These are phyloP conservation scores for Thielaviopsis populi DNA, from an alignment of 2,329 filamentous ascomycete genomes.

Conservation along the genomic window DNA sequence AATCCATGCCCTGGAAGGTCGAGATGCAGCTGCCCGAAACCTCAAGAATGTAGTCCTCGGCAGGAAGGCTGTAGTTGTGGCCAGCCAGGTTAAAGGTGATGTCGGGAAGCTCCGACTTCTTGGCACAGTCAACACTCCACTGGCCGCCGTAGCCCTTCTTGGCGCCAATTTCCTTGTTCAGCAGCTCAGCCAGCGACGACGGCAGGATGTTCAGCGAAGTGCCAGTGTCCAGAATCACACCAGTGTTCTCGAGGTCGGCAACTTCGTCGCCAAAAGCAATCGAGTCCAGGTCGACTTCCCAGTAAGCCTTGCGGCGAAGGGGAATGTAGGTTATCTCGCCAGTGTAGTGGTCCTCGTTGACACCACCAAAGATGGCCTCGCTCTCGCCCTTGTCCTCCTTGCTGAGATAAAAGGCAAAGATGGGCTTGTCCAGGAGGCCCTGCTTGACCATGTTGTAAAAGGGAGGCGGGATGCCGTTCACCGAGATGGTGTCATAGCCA, in stretches of 20 bases:
- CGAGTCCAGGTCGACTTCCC: conserved; percentile 92
- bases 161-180: conserved; percentile 95
- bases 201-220: conserved; percentile 96
- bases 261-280: conserved; percentile 77
- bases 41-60: conserved; percentile 92
- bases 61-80: conserved; percentile 78
- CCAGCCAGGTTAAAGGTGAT: conserved; percentile 81
- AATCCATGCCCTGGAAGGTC: conserved; percentile 93
- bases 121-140: conserved; percentile 82
- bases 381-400: conserved; percentile 53
- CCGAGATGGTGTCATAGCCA: conserved; percentile 90
- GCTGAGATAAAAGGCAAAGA: conserved; percentile 94
- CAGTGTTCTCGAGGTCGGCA: conserved; percentile 84
- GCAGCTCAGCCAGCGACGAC: conserved; percentile 76
- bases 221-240: conserved; percentile 93
- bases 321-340: conserved; percentile 89
- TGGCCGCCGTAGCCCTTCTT: conserved; percentile 97
- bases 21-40: conserved; percentile 93
- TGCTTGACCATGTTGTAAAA: conserved; percentile 96
- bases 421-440: conserved; percentile 73
- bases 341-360: conserved; percentile 64
- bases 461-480: conserved; percentile 84
- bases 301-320: conserved; percentile 96
- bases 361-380: conserved; percentile 77
- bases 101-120: conserved; percentile 71